These are phyloP conservation scores for Ceratocystis colombiana DNA, from an alignment of 2,329 filamentous ascomycete species.

Conservation along the genomic window DNA sequence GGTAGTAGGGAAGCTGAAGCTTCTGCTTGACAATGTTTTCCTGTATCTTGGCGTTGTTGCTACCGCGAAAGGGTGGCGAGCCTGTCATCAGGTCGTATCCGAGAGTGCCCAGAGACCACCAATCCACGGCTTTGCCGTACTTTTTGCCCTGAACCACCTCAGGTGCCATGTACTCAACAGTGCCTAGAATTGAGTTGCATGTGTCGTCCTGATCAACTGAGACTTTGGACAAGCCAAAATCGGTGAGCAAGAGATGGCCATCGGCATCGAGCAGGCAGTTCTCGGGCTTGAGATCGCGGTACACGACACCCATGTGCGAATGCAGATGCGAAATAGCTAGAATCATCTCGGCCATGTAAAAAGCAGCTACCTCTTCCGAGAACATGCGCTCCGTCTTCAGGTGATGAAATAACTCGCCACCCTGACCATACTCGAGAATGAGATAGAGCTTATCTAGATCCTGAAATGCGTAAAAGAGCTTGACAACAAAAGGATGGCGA, in stretches of 20 bases:
- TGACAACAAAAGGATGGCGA: conserved; percentile 93
- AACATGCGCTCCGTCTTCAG: conserved; percentile 93
- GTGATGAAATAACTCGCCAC: conserved; percentile 94
- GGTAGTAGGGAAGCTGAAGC: conserved; percentile 75
- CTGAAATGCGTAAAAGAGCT: conserved; percentile 96
- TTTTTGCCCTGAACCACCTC: conserved; percentile 81
- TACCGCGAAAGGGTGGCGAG: conserved; percentile 77
- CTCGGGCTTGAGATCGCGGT: conserved; percentile 94
- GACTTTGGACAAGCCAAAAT: conserved; percentile 95
- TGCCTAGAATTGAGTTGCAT: conserved; percentile 87
- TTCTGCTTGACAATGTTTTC: conserved; percentile 95
- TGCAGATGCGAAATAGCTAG: conserved; percentile 90
- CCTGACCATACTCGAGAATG: conserved; percentile 94
- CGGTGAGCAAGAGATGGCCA: conserved; percentile 86
- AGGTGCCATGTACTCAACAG: conserved; percentile 97
- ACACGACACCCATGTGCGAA: conserved; percentile 83
- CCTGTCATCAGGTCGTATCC: conserved; percentile 90
- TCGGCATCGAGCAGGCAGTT: conserved; percentile 89
- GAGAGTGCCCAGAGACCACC: conserved; percentile 94
- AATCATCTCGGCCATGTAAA: conserved; percentile 98
- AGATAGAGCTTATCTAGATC: conserved; percentile 96
- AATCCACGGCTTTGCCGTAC: conserved; percentile 92
- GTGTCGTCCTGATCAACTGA: conserved; percentile 58
- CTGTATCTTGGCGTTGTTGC: conserved; percentile 89
- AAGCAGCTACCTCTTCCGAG: conserved; percentile 73